Evolutionary conservation across 352 stramenopile genomes (phyloP).

Genomic region (Salisapilia sapeloensis): DNA sequence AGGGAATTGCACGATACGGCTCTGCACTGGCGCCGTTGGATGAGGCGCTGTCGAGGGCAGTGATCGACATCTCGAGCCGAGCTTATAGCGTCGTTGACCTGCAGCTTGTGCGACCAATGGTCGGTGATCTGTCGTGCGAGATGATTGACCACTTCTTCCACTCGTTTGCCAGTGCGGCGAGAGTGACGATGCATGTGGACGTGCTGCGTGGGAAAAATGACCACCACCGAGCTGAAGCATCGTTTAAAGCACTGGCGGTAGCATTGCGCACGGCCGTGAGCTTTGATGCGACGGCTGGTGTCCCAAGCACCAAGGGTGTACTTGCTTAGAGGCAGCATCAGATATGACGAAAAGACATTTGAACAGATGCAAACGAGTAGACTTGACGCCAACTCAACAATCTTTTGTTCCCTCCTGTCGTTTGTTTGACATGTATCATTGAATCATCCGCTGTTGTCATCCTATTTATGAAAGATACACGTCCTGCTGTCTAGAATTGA

Average conservation of each 20-base stretch:
- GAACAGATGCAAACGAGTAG: background rate
- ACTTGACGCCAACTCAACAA: background rate
- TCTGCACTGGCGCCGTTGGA: conserved; percentile 81
- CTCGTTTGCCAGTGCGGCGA: conserved; percentile 84
- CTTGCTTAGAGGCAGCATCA: conserved; percentile 59
- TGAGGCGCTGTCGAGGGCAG: conserved; percentile 79
- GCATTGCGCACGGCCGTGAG: conserved; percentile 69
- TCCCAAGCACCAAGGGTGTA: conserved; percentile 87
- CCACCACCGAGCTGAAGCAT: conserved; percentile 84
- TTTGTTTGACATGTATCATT: no score
- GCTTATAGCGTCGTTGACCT: conserved; percentile 84
- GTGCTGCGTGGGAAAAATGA: conserved; percentile 84
- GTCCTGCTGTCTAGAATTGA: no score
- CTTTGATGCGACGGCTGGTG: conserved; percentile 56
- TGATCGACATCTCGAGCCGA: conserved; percentile 91
- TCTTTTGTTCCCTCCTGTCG: background rate
- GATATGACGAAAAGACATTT: no score
- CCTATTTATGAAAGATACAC: no score
- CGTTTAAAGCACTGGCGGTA: conserved; percentile 85
- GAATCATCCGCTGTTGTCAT: no score
- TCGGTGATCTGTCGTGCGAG: conserved; percentile 82
- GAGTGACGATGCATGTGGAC: conserved; percentile 87
- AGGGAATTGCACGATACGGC: conserved; percentile 81
- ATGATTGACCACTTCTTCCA: conserved; percentile 94
- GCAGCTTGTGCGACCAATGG: conserved; percentile 64